Conservation (phyloP, 2,329 filamentous ascomycete species). For the Boeremia exigua region DNA sequence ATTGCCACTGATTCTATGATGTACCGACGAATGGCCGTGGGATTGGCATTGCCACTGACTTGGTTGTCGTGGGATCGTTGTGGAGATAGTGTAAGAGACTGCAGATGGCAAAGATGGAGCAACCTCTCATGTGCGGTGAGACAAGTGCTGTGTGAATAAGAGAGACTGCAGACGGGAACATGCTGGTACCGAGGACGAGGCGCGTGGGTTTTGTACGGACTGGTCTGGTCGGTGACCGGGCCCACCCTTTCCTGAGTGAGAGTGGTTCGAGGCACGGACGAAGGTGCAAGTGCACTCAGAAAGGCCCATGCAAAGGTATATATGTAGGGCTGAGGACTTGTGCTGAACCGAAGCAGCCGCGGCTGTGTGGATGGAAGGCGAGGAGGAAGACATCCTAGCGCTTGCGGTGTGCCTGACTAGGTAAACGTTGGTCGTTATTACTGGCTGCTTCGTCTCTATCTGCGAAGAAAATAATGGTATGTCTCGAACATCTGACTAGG, state of each 20-base stretch:
- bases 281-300: slow-evolving; percentile 4
- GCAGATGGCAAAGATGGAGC: slow-evolving; percentile 24
- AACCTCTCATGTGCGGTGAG: slow-evolving; percentile 27
- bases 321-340: slow-evolving; percentile 12
- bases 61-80: slow-evolving; percentile 1
- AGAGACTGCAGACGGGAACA: slow-evolving; percentile 23
- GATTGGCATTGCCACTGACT: slow-evolving; percentile 14
- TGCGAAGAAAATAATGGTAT: neutral
- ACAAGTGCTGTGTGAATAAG: slow-evolving; percentile 12
- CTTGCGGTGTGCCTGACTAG: neutral
- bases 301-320: neutral
- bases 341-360: slow-evolving; percentile 1
- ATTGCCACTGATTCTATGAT: neutral
- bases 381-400: neutral
- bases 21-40: slow-evolving; percentile 14
- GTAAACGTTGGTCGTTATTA: neutral
- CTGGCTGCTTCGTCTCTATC: neutral
- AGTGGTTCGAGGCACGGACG: slow-evolving; percentile 10
- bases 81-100: slow-evolving; percentile 16
- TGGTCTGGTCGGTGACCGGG: slow-evolving; percentile 1
- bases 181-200: slow-evolving; percentile 17
- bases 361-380: neutral
- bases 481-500: no score
- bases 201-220: slow-evolving; percentile 9
- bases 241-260: slow-evolving; percentile 12